Conservation (phyloP, 1,284 basidiomycete species). For the Moesziomyces parantarcticus region DNA sequence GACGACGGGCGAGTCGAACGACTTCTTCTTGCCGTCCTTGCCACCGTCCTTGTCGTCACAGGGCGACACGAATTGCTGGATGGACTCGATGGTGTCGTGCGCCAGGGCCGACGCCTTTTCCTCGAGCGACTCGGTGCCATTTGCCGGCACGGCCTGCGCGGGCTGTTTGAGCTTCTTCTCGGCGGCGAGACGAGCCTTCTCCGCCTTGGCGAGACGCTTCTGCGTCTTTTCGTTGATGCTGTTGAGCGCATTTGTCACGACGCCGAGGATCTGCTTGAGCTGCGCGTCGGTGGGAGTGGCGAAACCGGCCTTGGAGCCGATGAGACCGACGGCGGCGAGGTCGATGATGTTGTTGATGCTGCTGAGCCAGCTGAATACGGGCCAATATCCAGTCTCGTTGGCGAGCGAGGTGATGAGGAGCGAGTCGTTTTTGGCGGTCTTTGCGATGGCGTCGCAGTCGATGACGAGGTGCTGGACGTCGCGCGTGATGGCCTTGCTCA, state of each 20-base stretch:
- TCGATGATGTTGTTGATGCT: conserved; percentile 88
- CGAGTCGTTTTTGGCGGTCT: conserved; percentile 75
- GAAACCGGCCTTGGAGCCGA: conserved; percentile 94
- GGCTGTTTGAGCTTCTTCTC: conserved; percentile 33
- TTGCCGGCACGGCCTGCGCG: conserved; percentile 5
- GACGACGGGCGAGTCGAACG: conserved; percentile 49
- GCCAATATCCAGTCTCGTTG: conserved; percentile 76
- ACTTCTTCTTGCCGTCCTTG: conserved; percentile 23
- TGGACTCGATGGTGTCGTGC: conserved; percentile 20
- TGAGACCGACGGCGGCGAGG: conserved; percentile 89
- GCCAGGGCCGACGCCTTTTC: conserved; percentile 33
- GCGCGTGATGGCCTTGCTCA: conserved; percentile 71
- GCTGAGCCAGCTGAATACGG: conserved; percentile 82
- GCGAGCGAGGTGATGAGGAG: conserved; percentile 79
- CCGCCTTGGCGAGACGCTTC: conserved; percentile 44
- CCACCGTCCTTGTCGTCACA: background rate
- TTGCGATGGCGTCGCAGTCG: conserved; percentile 82
- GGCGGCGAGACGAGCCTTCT: conserved; percentile 36
- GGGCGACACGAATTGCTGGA: conserved; percentile 21
- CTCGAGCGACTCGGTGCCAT: conserved; percentile 24
- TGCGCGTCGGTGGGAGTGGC: conserved; percentile 85
- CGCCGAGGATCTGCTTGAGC: conserved; percentile 82
- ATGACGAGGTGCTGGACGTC: conserved; percentile 72
- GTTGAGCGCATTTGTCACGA: conserved; percentile 79
- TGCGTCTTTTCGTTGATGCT: conserved; percentile 71